Percentiles rank a stretch among this genome's conserved stretches.
Conservation (phyloP, 1,139 yeast species). For the Saccharomyces hybrid region DNA sequence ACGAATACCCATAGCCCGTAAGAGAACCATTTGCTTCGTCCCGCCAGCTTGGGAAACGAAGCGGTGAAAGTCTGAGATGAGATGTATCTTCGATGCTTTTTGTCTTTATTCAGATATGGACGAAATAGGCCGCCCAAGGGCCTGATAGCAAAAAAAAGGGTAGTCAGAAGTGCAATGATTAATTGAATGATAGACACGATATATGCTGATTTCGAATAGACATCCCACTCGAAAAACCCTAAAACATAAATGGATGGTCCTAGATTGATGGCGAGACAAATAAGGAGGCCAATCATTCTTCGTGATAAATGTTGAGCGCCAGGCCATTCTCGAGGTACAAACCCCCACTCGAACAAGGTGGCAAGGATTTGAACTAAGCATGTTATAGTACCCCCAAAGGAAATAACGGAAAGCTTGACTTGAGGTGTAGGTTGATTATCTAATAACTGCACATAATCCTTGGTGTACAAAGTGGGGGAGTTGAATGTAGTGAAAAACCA, state of each 20-base stretch:
- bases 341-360: conserved; percentile 51
- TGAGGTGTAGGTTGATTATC: conserved; percentile 63
- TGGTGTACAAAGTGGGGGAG: conserved; percentile 69
- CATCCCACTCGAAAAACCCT: conserved; percentile 44
- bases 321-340: conserved; percentile 66
- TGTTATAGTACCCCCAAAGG: conserved; percentile 67
- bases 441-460: conserved; percentile 46
- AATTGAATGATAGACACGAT: conserved; percentile 53
- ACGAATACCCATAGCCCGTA: conserved; percentile 60
- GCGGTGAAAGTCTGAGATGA: conserved; percentile 46
- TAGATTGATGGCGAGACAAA: conserved; percentile 43
- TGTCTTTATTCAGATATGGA: conserved; percentile 33
- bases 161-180: conserved; percentile 50
- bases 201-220: conserved; percentile 43
- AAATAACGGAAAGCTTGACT: conserved; percentile 51
- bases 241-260: conserved; percentile 61
- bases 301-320: conserved; percentile 47
- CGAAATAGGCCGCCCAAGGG: conserved; percentile 52
- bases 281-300: conserved; percentile 39
- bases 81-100: conserved; percentile 29
- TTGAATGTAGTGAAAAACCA: conserved; percentile 81
- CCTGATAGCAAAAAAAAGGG: conserved; percentile 52
- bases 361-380: conserved; percentile 60
- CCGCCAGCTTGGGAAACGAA: conserved; percentile 47
- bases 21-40: conserved; percentile 50